These are phyloP conservation scores for Blepharisma japonicum DNA, from an alignment of 73 alveolate genomes.

Conservation along the genomic window DNA sequence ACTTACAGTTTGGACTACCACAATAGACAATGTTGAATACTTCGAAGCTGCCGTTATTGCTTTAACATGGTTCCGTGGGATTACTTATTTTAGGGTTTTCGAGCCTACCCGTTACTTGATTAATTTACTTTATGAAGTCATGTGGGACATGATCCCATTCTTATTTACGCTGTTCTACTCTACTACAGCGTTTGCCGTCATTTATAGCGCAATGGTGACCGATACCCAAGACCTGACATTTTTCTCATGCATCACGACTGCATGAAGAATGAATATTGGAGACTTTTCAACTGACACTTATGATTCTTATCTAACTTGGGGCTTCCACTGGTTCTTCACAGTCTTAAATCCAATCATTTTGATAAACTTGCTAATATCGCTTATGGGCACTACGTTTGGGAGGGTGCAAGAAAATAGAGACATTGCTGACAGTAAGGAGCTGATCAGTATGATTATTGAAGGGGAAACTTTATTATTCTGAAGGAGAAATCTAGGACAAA, in stretches of 20 bases:
- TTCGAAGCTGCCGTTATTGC: constrained; percentile 1
- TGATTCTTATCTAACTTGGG: background rate
- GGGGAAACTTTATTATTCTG: background rate
- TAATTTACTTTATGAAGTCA: constrained; percentile 18
- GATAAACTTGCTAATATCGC: background rate
- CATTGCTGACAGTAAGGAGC: background rate
- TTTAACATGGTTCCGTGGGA: constrained; percentile 15
- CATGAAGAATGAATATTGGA: background rate
- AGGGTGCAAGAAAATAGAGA: background rate
- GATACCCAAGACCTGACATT: background rate
- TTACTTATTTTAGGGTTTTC: constrained; percentile 18
- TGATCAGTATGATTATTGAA: background rate
- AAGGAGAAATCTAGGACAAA: constrained; percentile 20
- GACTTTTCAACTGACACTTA: background rate
- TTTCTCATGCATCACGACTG: background rate
- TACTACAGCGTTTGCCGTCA: background rate
- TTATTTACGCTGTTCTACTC: background rate
- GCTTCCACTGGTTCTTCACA: background rate
- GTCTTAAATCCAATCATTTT: background rate
- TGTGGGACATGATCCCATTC: constrained; percentile 9
- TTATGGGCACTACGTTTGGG: background rate
- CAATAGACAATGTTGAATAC: background rate
- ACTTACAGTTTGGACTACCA: background rate
- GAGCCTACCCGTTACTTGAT: background rate
- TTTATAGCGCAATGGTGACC: background rate